phyloP scores from a whole-genome alignment of 2,329 filamentous ascomycete species.

The Diaporthe capsici region DNA sequence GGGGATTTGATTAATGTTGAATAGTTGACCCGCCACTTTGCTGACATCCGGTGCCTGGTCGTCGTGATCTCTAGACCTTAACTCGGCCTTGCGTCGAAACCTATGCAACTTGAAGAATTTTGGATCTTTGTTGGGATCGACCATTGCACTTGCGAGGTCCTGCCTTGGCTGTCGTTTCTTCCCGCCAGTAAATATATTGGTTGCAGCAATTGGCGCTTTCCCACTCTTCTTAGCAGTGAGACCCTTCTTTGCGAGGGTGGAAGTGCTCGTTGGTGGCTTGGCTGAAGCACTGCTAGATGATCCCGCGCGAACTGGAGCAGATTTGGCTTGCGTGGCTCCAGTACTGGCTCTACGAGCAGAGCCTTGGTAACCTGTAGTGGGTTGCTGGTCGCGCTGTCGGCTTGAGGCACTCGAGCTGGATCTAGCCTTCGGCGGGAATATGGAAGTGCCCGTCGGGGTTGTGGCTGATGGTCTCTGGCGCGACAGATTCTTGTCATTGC shows the following conservation, averaged over 20 bases:
- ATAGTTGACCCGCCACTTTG: slow-evolving; percentile 44
- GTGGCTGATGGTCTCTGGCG: not conserved
- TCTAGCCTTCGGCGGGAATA: not conserved
- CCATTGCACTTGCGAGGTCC: slow-evolving; percentile 55
- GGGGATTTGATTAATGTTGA: slow-evolving; percentile 46
- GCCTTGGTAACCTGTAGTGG: slow-evolving; percentile 52
- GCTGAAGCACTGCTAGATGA: slow-evolving; percentile 2
- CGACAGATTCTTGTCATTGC: not conserved
- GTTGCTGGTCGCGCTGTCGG: slow-evolving; percentile 17
- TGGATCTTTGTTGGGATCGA: slow-evolving; percentile 57
- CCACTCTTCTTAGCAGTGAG: slow-evolving; percentile 48
- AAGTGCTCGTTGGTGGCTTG: not conserved
- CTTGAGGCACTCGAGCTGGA: slow-evolving; percentile 12
- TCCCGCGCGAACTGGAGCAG: slow-evolving; percentile 1
- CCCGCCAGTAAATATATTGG: slow-evolving; percentile 64
- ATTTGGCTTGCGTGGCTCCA: slow-evolving; percentile 31
- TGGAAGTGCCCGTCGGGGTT: not conserved
- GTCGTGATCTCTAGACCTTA: slow-evolving; percentile 58
- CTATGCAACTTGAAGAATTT: slow-evolving; percentile 58
- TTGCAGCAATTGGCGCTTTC: slow-evolving; percentile 45
- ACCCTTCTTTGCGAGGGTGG: slow-evolving; percentile 25
- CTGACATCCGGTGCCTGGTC: slow-evolving; percentile 57
- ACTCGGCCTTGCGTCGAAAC: slow-evolving; percentile 56
- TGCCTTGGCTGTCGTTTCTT: slow-evolving; percentile 54
- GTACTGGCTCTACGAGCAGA: slow-evolving; percentile 49